Base-by-base conservation (phyloP, 306 rosid species). In the Oxytropis ochrocephala region DNA sequence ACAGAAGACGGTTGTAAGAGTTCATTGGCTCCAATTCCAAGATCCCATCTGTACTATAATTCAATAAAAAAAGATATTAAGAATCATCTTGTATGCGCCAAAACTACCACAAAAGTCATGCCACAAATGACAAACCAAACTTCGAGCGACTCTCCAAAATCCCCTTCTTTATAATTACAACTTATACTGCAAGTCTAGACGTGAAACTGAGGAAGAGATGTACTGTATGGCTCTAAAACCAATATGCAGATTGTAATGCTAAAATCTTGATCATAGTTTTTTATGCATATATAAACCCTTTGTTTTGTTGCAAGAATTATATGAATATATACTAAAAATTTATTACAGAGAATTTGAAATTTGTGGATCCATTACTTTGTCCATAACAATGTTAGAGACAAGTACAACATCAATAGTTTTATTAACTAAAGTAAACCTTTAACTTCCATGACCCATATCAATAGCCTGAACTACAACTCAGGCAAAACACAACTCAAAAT, bases 1-100 rank as follows among this genome's bases (percentile, higher is more conserved):
- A 84, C 63, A 94, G 97, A 83, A 91, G 97, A 74, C 99, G 99
- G 41, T 81, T 85, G 81, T 94, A 94, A 35, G 99, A 80, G 77
- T 85, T 87, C 97, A 87, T 94, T 51, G 99, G 97, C 85, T 94
- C 89, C 82, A 94, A 80, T 83, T 94, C 97, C 80, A 94, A 75
- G 59, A 88, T 73, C 73, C 92, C 88, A 67, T 84, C 84, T 60
- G 88, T 81, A 84, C 99, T 91, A 91, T 84, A 82, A 73, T 55
- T 71, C 71, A 64, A 72, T 10, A 69, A 79, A 69, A 82, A 64
- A 33, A 73, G 21, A 69, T 39, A 55, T 74, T 50, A 68, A 46
- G 75, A 63, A 48, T 42, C 41, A 64, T 18, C 29, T 36, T 44
- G 43, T 18, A 72, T 51, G 56, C n/a, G n/a, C n/a, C n/a, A n/a